A percentile compares a stretch with the other conserved stretches of the same genome.
Conservation (phyloP, 2,329 filamentous ascomycete genomes). For the Cryphonectria japonica region DNA sequence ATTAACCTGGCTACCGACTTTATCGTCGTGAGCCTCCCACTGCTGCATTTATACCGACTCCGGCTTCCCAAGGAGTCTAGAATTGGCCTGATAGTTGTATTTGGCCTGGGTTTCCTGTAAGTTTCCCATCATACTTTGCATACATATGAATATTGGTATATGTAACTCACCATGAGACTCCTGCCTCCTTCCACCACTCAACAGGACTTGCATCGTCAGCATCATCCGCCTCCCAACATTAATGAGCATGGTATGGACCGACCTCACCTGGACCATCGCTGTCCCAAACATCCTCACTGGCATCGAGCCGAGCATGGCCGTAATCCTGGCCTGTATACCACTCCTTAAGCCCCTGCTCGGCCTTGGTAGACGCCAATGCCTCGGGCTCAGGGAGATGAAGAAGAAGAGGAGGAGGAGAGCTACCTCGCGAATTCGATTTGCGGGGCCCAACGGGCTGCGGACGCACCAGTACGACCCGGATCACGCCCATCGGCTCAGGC, state of each 20-base stretch:
- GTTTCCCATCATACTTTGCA: background rate
- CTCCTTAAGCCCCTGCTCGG: conserved; percentile 45
- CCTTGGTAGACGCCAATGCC: conserved; percentile 12
- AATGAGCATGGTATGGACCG: conserved; percentile 38
- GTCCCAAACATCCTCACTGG: conserved; percentile 42
- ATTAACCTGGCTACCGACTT: conserved; percentile 19
- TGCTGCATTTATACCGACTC: conserved; percentile 16
- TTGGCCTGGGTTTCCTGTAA: conserved; percentile 8
- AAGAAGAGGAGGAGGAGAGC: background rate
- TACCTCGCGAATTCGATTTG: background rate
- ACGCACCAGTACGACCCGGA: conserved; percentile 15
- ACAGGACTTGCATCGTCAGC: conserved; percentile 42
- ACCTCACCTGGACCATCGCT: conserved; percentile 40
- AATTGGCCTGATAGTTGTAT: background rate
- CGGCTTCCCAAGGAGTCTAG: background rate
- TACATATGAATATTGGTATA: background rate
- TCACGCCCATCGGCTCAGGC: conserved; percentile 3
- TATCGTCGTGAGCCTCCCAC: conserved; percentile 12
- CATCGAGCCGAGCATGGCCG: conserved; percentile 43
- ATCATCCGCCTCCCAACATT: conserved; percentile 41
- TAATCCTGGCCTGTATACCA: conserved; percentile 45
- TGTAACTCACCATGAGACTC: background rate
- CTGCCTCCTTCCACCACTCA: too few species aligned
- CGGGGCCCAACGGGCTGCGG: conserved; percentile 3
- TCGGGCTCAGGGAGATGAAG: background rate